Evolutionary conservation across 768 basidiomycete genomes (phyloP), one percentile per base, ranked within the genome.

Genomic region (Serendipita sp.): DNA sequence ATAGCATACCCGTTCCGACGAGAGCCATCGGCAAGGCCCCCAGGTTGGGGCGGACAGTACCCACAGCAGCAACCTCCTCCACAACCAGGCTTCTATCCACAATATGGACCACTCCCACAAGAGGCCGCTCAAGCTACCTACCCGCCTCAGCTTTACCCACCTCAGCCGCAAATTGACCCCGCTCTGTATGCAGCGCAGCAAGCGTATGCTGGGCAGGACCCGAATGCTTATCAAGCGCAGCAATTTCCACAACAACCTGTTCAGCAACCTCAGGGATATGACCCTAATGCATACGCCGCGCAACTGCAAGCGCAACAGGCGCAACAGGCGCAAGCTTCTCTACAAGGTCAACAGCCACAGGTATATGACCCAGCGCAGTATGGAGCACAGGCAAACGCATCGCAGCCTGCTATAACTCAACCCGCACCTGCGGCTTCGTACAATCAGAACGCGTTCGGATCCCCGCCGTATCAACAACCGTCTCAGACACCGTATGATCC

Each of bases 401-500:
- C 58, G 35, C 68, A 68, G 48, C 23, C 70, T 7, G 70, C 68
- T 68, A 67, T 70, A 34, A 68, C 72, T 51, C 76, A 74, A 30
- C 73, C 56, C 11, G 30, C 28, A 10, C 11, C 56, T 34, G 48
- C 13, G 13, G 30, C 23, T 23, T 23, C 28, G 28, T 60, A 60
- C 64, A 62, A 69, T 68, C 66, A 67, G 32, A 64, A 63, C 38
- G 32, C 44, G 36, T 64, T 68, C 36, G 47, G 38, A n/a, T 38
- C 35, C 15, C 4, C 44, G 18, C 56, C 18, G 30, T 48, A 60
- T 15, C 64, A 35, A 30, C 67, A 64, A 36, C 34, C 69, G 35
- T 65, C 65, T 63, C 72, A 72, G 47, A 70, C 63, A 18, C 70
- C 68, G 16, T 71, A 67, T 0, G 75, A 73, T 32, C 72, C 4